phyloP scores from a whole-genome alignment of 768 basidiomycete genomes.

The Amanita pallidorosea region DNA sequence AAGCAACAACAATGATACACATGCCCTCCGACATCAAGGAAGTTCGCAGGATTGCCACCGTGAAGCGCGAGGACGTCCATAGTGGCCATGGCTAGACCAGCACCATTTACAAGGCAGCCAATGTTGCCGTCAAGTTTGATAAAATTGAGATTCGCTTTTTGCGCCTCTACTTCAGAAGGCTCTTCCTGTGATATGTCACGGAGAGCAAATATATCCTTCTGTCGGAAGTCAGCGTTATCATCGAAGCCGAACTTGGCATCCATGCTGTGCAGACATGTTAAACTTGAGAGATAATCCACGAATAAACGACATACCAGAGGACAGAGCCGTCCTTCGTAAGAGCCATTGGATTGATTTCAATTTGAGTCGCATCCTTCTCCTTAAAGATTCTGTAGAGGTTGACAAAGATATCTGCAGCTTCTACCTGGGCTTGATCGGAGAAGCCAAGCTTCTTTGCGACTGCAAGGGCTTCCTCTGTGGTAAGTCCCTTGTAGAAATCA shows the following conservation, averaged over 20 bases:
- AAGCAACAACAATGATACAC: slow-evolving; percentile 8
- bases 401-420: slow-evolving; percentile 90
- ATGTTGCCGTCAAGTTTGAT: slow-evolving; percentile 98
- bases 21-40: slow-evolving; percentile 95
- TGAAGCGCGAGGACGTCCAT: slow-evolving; percentile 98
- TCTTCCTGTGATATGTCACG: slow-evolving; percentile 95
- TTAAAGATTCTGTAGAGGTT: slow-evolving; percentile 96
- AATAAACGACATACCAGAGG: slow-evolving; percentile 58
- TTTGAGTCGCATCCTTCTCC: slow-evolving; percentile 98
- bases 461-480: slow-evolving; percentile 54
- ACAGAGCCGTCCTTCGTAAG: slow-evolving; percentile 87
- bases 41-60: slow-evolving; percentile 96
- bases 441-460: slow-evolving; percentile 92
- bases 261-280: slow-evolving; percentile 55
- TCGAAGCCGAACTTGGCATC: slow-evolving; percentile 99
- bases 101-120: slow-evolving; percentile 97
- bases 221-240: slow-evolving; percentile 98
- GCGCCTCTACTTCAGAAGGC: slow-evolving; percentile 94
- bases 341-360: slow-evolving; percentile 98
- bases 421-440: slow-evolving; percentile 57
- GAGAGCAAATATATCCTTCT: slow-evolving; percentile 78
- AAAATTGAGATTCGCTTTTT: slow-evolving; percentile 92
- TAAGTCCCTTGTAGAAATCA: slow-evolving; percentile 72
- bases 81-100: slow-evolving; percentile 98
- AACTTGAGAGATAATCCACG: slow-evolving; percentile 2